Conservation (phyloP, 108 stramenopile species). For the Cyclotella distinguenda region DNA sequence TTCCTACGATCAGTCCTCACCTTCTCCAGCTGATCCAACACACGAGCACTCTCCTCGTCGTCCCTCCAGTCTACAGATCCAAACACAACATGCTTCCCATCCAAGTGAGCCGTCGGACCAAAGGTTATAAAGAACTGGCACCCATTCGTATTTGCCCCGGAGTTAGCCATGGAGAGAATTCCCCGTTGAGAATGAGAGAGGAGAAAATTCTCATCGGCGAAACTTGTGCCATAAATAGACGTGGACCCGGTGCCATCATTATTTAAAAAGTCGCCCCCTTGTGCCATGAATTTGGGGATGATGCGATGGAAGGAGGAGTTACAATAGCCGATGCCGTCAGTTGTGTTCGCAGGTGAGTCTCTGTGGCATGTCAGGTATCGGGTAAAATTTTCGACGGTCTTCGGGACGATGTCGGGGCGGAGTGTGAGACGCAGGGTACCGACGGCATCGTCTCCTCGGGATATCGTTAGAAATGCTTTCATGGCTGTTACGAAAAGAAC, state of each 20-base stretch:
- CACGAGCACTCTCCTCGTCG: constrained; percentile 64
- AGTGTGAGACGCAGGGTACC: constrained; percentile 46
- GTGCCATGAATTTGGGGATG: constrained; percentile 93
- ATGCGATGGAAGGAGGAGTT: constrained; percentile 88
- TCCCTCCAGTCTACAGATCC: constrained; percentile 76
- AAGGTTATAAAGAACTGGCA: constrained; percentile 91
- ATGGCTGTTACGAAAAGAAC: not conserved
- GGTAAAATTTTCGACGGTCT: constrained; percentile 46
- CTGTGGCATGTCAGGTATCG: constrained; percentile 29
- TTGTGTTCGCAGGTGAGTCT: not conserved
- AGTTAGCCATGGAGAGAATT: constrained; percentile 85
- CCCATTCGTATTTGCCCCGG: constrained; percentile 86
- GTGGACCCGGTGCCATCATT: constrained; percentile 87
- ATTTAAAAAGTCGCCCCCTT: constrained; percentile 93
- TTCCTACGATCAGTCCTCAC: constrained; percentile 52
- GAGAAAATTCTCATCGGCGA: constrained; percentile 87
- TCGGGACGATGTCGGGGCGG: constrained; percentile 48
- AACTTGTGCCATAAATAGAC: constrained; percentile 64
- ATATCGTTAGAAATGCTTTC: constrained; percentile 44
- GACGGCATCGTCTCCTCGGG: constrained; percentile 31
- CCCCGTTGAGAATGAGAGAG: constrained; percentile 70
- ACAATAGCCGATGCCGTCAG: constrained; percentile 13
- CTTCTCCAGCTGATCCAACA: constrained; percentile 76
- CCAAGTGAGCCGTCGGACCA: constrained; percentile 72
- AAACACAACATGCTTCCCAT: constrained; percentile 93